These are phyloP conservation scores for Amanita phalloides DNA, from an alignment of 768 basidiomycete species.

Conservation along the genomic window DNA sequence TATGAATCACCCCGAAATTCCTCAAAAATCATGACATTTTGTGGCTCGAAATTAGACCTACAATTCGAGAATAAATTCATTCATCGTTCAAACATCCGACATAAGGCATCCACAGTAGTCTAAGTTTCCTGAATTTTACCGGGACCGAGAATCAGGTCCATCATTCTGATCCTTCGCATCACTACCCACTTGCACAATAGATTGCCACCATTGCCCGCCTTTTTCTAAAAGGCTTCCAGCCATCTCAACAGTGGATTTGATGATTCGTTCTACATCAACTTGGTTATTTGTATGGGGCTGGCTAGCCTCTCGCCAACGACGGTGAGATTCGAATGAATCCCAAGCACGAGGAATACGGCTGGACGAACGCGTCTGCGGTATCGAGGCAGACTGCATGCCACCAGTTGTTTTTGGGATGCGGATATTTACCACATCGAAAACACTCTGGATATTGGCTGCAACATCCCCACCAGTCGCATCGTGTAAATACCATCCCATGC, in stretches of 20 bases:
- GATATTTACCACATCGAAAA: slow-evolving; percentile 21
- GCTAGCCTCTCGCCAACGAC: slow-evolving; percentile 36
- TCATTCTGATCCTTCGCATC: neutral
- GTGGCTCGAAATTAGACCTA: neutral
- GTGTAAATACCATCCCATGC: slow-evolving; percentile 43
- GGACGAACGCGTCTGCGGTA: slow-evolving; percentile 9
- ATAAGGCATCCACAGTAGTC: neutral
- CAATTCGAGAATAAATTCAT: slow-evolving; percentile 1
- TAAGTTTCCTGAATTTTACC: slow-evolving; percentile 1
- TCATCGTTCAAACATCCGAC: neutral
- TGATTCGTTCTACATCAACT: slow-evolving; percentile 31
- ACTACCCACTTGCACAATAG: slow-evolving; percentile 3
- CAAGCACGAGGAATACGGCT: slow-evolving; percentile 24
- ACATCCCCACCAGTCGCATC: slow-evolving; percentile 13
- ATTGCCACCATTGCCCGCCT: slow-evolving; percentile 22
- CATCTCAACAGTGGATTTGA: slow-evolving; percentile 30
- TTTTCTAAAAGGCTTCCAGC: slow-evolving; percentile 16
- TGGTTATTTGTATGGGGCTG: slow-evolving; percentile 12
- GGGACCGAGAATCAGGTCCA: slow-evolving; percentile 5
- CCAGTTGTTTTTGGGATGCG: slow-evolving; percentile 19
- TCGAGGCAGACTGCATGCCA: slow-evolving; percentile 12
- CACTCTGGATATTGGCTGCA: slow-evolving; percentile 5
- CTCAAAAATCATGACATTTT: slow-evolving; percentile 14
- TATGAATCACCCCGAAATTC: slow-evolving; percentile 22
- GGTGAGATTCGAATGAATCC: slow-evolving; percentile 57